Percentiles rank a stretch among this genome's conserved stretches.
phyloP scores from a whole-genome alignment of 306 rosid genomes.

The Cucurbita moschata region DNA sequence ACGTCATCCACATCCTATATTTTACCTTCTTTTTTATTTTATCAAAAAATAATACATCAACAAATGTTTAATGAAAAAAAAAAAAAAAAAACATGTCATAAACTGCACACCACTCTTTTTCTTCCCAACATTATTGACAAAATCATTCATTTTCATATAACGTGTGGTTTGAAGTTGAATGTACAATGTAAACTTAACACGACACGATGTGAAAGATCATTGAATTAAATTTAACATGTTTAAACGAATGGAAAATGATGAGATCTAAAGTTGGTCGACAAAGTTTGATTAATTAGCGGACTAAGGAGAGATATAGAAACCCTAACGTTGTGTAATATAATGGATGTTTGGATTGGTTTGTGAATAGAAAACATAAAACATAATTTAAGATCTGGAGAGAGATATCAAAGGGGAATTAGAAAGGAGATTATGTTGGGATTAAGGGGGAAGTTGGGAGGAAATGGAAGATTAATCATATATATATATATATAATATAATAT shows the following conservation, averaged over 20 bases:
- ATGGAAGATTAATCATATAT: not conserved
- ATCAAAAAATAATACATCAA: too few species aligned
- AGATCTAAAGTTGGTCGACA: not conserved
- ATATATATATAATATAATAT: too few species aligned
- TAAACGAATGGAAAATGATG: not conserved
- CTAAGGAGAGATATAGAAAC: too few species aligned
- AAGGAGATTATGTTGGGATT: constrained; percentile 2
- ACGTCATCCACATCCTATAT: too few species aligned
- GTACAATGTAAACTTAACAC: not conserved
- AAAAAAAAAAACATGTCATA: too few species aligned
- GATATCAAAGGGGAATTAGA: not conserved
- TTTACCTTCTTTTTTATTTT: too few species aligned
- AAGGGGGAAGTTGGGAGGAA: not conserved
- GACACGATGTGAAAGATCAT: not conserved
- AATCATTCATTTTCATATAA: not conserved
- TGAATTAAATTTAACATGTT: not conserved
- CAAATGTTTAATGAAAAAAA: too few species aligned
- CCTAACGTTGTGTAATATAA: not conserved
- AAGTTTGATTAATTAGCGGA: not conserved
- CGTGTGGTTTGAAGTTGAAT: not conserved
- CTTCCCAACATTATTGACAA: not conserved
- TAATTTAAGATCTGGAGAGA: not conserved
- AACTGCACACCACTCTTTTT: not conserved
- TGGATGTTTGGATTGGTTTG: constrained; percentile 14
- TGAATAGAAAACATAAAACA: not conserved